Evolutionary conservation across 176 grass and related monocot genomes (phyloP).

Genomic region (Paspalum notatum): DNA sequence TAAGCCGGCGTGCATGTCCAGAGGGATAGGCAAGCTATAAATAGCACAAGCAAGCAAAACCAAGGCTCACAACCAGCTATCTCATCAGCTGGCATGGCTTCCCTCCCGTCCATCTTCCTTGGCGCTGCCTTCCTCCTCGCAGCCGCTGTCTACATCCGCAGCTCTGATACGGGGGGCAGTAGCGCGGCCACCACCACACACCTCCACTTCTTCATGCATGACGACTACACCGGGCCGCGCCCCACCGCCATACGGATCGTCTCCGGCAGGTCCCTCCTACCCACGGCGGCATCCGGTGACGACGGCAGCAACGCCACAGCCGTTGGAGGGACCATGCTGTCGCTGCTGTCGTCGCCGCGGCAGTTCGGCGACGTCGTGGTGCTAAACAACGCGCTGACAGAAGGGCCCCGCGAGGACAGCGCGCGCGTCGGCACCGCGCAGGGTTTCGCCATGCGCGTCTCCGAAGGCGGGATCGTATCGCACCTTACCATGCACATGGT

Average conservation of each 20-base stretch:
- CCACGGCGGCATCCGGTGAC: neutral
- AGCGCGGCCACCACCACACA: neutral
- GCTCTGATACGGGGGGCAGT: neutral
- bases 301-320: neutral
- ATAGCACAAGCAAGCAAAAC: neutral
- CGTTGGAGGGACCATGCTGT: neutral
- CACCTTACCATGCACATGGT: constrained; percentile 54
- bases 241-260: constrained; percentile 51
- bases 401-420: neutral
- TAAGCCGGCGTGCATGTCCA: too few relatives aligned
- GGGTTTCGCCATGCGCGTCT: constrained; percentile 38
- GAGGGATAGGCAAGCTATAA: too few relatives aligned
- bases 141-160: neutral
- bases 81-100: constrained; percentile 3
- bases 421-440: constrained; percentile 38
- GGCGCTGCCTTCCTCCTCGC: neutral
- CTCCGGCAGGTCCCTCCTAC: neutral
- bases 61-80: neutral
- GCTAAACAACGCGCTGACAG: constrained; percentile 50
- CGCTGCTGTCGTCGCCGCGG: neutral
- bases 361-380: constrained; percentile 49
- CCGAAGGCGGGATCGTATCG: constrained; percentile 47
- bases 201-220: constrained; percentile 65
- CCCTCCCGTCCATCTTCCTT: neutral
- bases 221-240: constrained; percentile 28